Evolutionary conservation across 768 basidiomycete genomes (phyloP), one percentile per base, ranked within the genome.

Genomic region (Russula sp.): DNA sequence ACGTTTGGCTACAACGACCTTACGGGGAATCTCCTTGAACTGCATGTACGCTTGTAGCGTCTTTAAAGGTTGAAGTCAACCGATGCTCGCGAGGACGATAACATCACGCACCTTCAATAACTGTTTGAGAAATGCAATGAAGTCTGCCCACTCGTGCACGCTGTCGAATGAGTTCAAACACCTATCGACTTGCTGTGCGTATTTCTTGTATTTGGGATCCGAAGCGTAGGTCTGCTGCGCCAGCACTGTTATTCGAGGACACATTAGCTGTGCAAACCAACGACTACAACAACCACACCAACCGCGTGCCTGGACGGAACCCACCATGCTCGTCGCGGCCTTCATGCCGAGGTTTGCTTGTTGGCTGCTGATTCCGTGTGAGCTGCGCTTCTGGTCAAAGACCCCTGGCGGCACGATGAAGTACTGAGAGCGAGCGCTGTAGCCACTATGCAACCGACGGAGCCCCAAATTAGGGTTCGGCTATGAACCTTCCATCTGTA

Each of bases 101-200:
- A 48, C 68, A 74, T 50, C 28, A 55, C 76, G 57, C 70, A 92
- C 94, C 82, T 97, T 97, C 64, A 96, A 83, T 65, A 97, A 76
- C 69, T 94, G 90, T 73, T 95, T 95, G 74, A 99, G 76, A 77
- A 98, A 99, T 46, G 95, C 89, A 72, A 97, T 98, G 74, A 94
- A 98, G 78, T 99, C 97, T 64, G 97, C 95, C 97, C 97, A 99
- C 78, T 99, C 97, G 62, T 96, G 92, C 63, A 97, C 93, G 71
- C 86, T 92, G 72, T 97, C 94, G 72, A 99, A 98, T 1, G 93
- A 88, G 66, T 87, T 89, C 53, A 99, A 80, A 69, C 91, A 93
- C 76, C 89, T 89, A 73, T 99, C 97, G 54, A 99, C 92, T 70
- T 93, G 90, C 61, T 89, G 86, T 0, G 87, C 80, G 76, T 94